A percentile compares a stretch with the other conserved stretches of the same genome.
Evolutionary conservation across 805 yeast genomes (phyloP).

Genomic region (Saccharomycopsis fermentans): DNA sequence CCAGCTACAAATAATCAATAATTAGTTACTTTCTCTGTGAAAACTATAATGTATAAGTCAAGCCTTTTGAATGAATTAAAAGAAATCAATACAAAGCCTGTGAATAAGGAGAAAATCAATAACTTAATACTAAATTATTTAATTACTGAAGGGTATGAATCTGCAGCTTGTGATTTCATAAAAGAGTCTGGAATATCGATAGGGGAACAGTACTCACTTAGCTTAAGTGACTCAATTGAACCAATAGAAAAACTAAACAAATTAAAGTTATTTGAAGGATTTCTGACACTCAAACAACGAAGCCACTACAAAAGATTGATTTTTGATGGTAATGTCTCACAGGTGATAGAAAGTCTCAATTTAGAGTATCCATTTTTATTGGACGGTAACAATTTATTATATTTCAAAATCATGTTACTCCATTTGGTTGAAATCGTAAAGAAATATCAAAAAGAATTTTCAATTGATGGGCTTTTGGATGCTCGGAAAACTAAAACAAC

Average conservation of each 20-base stretch:
- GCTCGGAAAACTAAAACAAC: neutral
- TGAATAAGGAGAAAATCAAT: constrained; percentile 29
- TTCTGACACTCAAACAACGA: constrained; percentile 42
- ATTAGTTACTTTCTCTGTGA: neutral
- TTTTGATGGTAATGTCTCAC: constrained; percentile 48
- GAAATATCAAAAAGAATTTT: constrained; percentile 29
- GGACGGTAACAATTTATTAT: constrained; percentile 52
- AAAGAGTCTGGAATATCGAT: constrained; percentile 36
- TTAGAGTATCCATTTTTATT: constrained; percentile 53
- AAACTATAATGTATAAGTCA: neutral
- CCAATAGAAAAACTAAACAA: neutral
- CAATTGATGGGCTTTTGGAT: neutral
- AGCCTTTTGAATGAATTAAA: neutral
- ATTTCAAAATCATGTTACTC: constrained; percentile 62
- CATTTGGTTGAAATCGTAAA: constrained; percentile 76
- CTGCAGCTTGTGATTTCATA: constrained; percentile 54
- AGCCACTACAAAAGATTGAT: constrained; percentile 43
- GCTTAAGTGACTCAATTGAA: neutral
- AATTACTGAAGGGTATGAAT: constrained; percentile 66
- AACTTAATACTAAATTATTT: constrained; percentile 60
- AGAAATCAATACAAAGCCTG: constrained; percentile 1
- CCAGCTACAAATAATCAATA: neutral
- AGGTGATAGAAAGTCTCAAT: constrained; percentile 47
- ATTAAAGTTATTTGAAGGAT: constrained; percentile 27
- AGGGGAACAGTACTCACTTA: neutral